Conservation (phyloP, 2,329 filamentous ascomycete genomes). For the Ceratocystis albifundus region DNA sequence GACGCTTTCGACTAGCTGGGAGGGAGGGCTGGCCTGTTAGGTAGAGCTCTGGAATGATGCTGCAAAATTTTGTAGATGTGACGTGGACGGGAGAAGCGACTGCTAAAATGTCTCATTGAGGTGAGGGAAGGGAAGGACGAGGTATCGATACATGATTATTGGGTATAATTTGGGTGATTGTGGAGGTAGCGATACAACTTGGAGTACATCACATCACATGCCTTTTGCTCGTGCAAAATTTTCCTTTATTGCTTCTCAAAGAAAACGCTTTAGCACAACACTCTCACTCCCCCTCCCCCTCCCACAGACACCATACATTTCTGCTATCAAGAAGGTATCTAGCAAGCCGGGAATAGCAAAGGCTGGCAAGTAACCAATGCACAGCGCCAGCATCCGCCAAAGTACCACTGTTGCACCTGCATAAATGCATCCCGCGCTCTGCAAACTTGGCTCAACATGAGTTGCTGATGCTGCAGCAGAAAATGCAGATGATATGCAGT, state of each 20-base stretch:
- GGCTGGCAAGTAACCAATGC: not conserved
- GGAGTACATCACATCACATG: too few relatives aligned
- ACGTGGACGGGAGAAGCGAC: not conserved
- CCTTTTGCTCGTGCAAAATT: too few relatives aligned
- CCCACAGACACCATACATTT: too few relatives aligned
- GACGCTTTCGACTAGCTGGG: too few relatives aligned
- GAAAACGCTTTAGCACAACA: too few relatives aligned
- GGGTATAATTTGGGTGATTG: not conserved
- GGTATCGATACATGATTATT: not conserved
- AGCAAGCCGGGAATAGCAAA: too few relatives aligned
- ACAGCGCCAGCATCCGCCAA: not conserved
- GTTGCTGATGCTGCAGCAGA: not conserved
- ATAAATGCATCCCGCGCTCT: not conserved
- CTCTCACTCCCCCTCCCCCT: too few relatives aligned
- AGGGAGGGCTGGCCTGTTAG: not conserved
- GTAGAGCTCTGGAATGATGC: not conserved
- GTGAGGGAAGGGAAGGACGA: not conserved
- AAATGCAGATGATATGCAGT: not conserved
- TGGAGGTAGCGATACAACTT: not conserved
- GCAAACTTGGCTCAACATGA: not conserved
- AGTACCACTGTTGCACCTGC: constrained; percentile 5
- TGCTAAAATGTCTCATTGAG: not conserved
- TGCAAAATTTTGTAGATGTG: not conserved
- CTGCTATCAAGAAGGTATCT: too few relatives aligned
- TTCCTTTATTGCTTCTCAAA: too few relatives aligned